Evolutionary conservation across 2,329 filamentous ascomycete genomes (phyloP).

Genomic region (Beauveria varroae): DNA sequence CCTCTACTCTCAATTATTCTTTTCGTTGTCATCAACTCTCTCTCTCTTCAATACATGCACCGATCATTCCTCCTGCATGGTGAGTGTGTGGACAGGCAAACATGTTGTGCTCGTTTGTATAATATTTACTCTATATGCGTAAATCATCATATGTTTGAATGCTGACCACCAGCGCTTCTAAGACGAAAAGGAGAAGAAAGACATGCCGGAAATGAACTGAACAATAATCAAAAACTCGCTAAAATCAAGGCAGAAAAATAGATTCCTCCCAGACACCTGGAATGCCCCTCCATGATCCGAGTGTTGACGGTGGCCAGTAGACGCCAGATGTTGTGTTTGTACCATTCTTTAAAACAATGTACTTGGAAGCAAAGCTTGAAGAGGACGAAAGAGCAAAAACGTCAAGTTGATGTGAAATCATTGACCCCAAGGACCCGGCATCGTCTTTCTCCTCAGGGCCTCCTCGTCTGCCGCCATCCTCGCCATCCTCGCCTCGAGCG

Average conservation of each 20-base stretch:
- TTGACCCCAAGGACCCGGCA: slow-evolving; percentile 28
- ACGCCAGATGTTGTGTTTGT: background rate
- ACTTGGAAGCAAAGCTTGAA: background rate
- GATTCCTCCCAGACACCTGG: background rate
- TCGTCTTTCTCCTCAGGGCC: slow-evolving; percentile 38
- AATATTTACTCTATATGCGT: background rate
- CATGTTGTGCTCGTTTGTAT: no score
- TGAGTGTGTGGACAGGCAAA: no score
- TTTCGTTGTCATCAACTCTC: no score
- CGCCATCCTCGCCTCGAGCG: slow-evolving; percentile 33
- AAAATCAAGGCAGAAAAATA: background rate
- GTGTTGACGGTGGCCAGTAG: background rate
- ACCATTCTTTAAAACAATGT: background rate
- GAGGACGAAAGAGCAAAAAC: no score
- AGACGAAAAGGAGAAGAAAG: background rate
- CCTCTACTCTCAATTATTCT: no score
- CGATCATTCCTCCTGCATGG: no score
- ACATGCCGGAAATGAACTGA: background rate
- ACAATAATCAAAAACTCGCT: slow-evolving; percentile 1
- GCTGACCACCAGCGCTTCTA: background rate
- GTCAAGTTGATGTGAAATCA: background rate
- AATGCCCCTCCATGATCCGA: background rate
- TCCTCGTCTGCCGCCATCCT: slow-evolving; percentile 37
- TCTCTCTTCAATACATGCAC: no score
- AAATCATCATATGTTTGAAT: background rate